Conservation (phyloP, 495 filamentous ascomycete species). For the Aspergillus carlsbadensis region DNA sequence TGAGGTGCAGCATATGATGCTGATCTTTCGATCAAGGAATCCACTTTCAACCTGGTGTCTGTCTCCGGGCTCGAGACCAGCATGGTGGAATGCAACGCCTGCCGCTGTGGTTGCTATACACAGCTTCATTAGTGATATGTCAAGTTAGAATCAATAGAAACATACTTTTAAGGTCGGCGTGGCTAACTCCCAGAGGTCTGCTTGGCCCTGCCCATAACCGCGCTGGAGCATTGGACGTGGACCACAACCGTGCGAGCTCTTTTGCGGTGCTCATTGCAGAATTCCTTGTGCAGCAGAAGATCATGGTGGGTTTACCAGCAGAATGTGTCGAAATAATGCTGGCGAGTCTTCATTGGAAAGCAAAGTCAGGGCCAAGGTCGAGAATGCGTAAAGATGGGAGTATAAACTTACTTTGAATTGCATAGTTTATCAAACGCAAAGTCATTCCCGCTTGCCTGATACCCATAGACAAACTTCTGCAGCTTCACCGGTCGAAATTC, state of each 20-base stretch:
- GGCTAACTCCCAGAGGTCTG: constrained; percentile 52
- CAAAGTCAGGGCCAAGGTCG: no score
- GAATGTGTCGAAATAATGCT: constrained; percentile 76
- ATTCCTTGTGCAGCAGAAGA: constrained; percentile 88
- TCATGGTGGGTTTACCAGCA: constrained; percentile 79
- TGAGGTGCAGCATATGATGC: constrained; percentile 92
- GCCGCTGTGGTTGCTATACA: constrained; percentile 54
- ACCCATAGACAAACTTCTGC: constrained; percentile 84
- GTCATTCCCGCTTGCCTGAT: constrained; percentile 66
- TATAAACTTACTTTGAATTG: constrained; percentile 62
- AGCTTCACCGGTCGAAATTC: constrained; percentile 87
- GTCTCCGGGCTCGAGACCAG: constrained; percentile 73
- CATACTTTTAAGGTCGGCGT: constrained; percentile 61
- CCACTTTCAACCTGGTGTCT: constrained; percentile 67
- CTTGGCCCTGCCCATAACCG: constrained; percentile 68
- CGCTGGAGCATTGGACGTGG: constrained; percentile 50
- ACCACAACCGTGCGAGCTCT: constrained; percentile 67
- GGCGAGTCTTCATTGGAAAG: constrained; percentile 62
- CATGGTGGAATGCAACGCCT: constrained; percentile 93
- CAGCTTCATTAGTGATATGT: neutral
- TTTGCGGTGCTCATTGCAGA: constrained; percentile 76
- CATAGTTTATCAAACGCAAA: constrained; percentile 84
- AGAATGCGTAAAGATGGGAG: no score
- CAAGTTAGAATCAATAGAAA: neutral
- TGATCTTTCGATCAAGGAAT: constrained; percentile 74